A percentile compares a stretch with the other conserved stretches of the same genome.
Evolutionary conservation across 1,284 basidiomycete genomes (phyloP).

Genomic region (Fomes fomentarius): DNA sequence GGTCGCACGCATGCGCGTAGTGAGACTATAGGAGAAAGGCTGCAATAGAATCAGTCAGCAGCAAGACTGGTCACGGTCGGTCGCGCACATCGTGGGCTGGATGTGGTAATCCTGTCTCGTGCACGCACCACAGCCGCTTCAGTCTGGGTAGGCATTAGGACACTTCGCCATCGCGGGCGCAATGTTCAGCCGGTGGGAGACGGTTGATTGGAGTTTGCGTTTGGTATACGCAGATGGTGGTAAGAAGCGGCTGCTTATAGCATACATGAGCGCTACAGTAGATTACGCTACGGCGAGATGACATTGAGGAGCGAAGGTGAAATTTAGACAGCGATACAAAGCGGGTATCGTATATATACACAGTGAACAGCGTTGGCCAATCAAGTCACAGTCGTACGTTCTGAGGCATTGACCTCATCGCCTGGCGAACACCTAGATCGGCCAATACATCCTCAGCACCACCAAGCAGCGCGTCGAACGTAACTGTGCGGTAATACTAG

Average conservation of each 20-base stretch:
- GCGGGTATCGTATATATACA: conserved; percentile 2
- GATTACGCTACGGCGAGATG: too few relatives aligned
- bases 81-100: conserved; percentile 7
- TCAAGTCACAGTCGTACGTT: conserved; percentile 44
- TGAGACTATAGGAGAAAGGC: background rate
- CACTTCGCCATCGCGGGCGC: too few relatives aligned
- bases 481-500: conserved; percentile 67
- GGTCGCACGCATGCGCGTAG: conserved; percentile 6
- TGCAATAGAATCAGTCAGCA: conserved; percentile 5
- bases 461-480: conserved; percentile 72
- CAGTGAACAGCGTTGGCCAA: background rate
- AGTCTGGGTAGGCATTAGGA: too few relatives aligned
- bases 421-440: conserved; percentile 71
- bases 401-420: conserved; percentile 60
- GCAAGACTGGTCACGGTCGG: background rate
- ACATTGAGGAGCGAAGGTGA: too few relatives aligned
- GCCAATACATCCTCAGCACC: conserved; percentile 75
- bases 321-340: background rate
- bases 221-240: too few relatives aligned
- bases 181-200: too few relatives aligned
- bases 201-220: too few relatives aligned
- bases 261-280: too few relatives aligned
- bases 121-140: background rate
- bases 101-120: conserved; percentile 11
- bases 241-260: background rate